Conservation (phyloP, 768 basidiomycete species). For the Cystofilobasidium ferigula region DNA sequence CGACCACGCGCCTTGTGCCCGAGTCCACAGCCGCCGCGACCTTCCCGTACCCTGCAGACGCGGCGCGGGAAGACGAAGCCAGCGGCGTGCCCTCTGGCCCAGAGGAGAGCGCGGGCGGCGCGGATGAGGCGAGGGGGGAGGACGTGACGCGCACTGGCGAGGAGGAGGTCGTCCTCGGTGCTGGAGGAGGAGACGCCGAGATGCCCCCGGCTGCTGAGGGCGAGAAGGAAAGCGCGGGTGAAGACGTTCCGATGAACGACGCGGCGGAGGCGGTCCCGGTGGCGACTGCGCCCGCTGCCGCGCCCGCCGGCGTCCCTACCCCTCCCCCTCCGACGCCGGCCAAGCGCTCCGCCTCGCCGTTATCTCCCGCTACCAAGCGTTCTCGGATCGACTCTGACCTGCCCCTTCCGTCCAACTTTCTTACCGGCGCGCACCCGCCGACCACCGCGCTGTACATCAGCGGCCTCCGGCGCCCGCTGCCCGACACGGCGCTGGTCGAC, state of each 20-base stretch:
- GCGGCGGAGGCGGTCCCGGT: background rate
- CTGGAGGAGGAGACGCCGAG: background rate
- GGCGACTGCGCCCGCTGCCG: background rate
- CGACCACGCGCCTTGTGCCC: too few species aligned
- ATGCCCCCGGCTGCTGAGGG: background rate
- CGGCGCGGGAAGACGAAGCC: background rate
- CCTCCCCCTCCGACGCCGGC: background rate
- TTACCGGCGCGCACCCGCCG: conserved; percentile 30
- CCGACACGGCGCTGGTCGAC: conserved; percentile 30
- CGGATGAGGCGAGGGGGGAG: background rate
- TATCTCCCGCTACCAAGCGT: too few species aligned
- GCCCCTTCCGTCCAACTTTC: conserved; percentile 14
- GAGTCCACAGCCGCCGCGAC: background rate
- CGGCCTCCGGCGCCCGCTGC: conserved; percentile 36
- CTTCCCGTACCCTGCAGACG: background rate
- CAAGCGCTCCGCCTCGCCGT: background rate
- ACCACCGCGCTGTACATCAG: conserved; percentile 35
- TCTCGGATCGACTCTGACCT: background rate
- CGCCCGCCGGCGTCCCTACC: background rate
- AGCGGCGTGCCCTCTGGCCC: background rate
- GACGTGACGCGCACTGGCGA: background rate
- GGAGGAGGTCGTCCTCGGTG: background rate
- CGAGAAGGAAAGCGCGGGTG: background rate
- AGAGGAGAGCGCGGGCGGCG: conserved; percentile 1
- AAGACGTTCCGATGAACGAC: background rate